Evolutionary conservation across 768 basidiomycete genomes (phyloP).

Genomic region (Tricholoma sp.): DNA sequence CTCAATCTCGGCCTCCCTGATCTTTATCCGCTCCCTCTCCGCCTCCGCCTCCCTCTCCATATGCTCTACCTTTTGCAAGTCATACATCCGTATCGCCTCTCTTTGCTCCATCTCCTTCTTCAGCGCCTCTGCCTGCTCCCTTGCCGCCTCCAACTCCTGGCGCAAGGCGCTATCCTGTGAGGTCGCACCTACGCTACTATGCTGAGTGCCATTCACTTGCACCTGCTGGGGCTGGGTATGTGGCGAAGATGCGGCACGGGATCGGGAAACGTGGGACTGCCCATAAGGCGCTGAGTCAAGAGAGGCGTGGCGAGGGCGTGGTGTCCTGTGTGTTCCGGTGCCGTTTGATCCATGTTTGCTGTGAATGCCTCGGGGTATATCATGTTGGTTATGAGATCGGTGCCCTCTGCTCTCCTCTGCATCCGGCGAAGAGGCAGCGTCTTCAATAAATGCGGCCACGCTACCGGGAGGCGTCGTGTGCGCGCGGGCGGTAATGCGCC

Average conservation of each 20-base stretch:
- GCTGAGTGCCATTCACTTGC: neutral
- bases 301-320: neutral
- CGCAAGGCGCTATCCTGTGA: constrained; percentile 6
- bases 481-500: constrained; percentile 6
- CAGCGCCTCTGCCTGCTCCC: neutral
- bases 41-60: constrained; percentile 10
- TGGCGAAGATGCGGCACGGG: neutral
- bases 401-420: neutral
- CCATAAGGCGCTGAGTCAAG: neutral
- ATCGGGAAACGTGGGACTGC: neutral
- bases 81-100: constrained; percentile 8
- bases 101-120: constrained; percentile 7
- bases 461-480: constrained; percentile 11
- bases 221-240: neutral
- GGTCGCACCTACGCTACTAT: neutral
- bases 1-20: neutral
- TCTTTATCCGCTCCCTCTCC: too few species aligned
- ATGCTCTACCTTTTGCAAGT: constrained; percentile 11
- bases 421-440: neutral
- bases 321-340: neutral
- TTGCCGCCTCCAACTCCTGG: constrained; percentile 2
- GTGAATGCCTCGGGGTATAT: constrained; percentile 1
- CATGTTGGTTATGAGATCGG: neutral
- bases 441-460: constrained; percentile 12
- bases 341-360: neutral